Conservation (phyloP, 2,329 filamentous ascomycete genomes). For the Microdochium trichocladiopsis region DNA sequence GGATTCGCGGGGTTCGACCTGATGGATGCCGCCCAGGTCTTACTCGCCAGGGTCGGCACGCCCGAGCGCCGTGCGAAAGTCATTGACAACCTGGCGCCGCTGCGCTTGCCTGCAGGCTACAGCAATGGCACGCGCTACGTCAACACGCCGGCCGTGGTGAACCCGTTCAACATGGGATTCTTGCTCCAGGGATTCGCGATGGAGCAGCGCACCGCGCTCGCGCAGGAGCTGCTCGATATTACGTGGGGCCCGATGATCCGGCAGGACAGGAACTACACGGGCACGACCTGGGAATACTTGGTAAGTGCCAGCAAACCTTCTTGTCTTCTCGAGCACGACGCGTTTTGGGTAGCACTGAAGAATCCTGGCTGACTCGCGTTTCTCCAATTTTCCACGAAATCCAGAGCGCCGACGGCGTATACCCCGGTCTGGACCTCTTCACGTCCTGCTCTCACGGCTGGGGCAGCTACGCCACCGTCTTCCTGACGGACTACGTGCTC, state of each 20-base stretch:
- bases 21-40: background rate
- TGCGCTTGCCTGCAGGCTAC: background rate
- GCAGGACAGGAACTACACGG: conserved; percentile 24
- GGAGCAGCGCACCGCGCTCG: conserved; percentile 14
- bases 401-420: conserved; percentile 21
- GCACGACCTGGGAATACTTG: conserved; percentile 37
- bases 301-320: too few relatives aligned
- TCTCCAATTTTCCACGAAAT: too few relatives aligned
- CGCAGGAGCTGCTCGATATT: conserved; percentile 22
- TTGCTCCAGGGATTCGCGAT: conserved; percentile 28
- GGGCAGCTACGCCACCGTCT: conserved; percentile 35
- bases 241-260: conserved; percentile 34
- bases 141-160: conserved; percentile 19
- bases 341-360: too few relatives aligned
- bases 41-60: background rate
- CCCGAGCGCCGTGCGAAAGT: background rate
- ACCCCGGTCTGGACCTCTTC: conserved; percentile 30
- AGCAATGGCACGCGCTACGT: background rate
- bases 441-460: conserved; percentile 35
- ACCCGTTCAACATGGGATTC: conserved; percentile 38
- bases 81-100: background rate
- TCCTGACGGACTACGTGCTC: conserved; percentile 24
- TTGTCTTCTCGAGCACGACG: too few relatives aligned
- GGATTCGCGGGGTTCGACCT: background rate
- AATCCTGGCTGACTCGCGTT: too few relatives aligned